Base-by-base conservation (phyloP, 495 filamentous ascomycete genomes). In the Xylaria acuta region DNA sequence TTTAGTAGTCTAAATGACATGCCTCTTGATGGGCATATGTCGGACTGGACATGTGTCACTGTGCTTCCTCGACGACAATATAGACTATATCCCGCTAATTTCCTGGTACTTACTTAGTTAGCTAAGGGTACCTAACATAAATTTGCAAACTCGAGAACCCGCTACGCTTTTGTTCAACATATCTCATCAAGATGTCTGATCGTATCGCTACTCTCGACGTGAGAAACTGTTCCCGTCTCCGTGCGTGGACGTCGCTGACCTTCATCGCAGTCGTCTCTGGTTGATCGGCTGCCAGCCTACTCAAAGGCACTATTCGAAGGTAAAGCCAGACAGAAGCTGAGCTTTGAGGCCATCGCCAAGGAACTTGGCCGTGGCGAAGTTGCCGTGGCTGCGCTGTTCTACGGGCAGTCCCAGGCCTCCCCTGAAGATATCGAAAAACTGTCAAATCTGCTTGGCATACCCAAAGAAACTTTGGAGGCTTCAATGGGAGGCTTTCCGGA, bases 351-450 rank as follows among this genome's bases (percentile, higher is more conserved):
- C 27, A 96, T 99, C 77, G 94, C 88, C 30, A 78, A 89, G 73
- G 80, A 90, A 32, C 87, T 98, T 54, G 92, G 91, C 16, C 94
- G 96, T 63, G 90, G 91, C 74, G 96, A 99, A 81, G 95, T 99
- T 6, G 93, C 94, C 32, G 87, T 93, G 2, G 96, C 96, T 1
- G 96, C 95, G 0, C 84, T 99, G 69, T 98, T 99, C 88, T 98
- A 98, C 83, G 95, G 96, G 47, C 95, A 98, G 78, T 91, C 94
- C 6, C 89, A 88, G 69, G 93, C 96, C 1, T 92, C 92, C 0
- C 78, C 88, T 0, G 92, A 93, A 72, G 96, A 98, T 76, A 89
- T 95, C 69, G 80, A 84, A 45, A 92, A 90, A 73, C 89, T 99
- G 14, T 85, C 93, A 11, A 76, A 82, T 20, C 77, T 93, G 3